Percentiles rank a stretch among this genome's conserved stretches.
Evolutionary conservation across 2,329 filamentous ascomycete species (phyloP).

Genomic region (Fusarium zealandicum): DNA sequence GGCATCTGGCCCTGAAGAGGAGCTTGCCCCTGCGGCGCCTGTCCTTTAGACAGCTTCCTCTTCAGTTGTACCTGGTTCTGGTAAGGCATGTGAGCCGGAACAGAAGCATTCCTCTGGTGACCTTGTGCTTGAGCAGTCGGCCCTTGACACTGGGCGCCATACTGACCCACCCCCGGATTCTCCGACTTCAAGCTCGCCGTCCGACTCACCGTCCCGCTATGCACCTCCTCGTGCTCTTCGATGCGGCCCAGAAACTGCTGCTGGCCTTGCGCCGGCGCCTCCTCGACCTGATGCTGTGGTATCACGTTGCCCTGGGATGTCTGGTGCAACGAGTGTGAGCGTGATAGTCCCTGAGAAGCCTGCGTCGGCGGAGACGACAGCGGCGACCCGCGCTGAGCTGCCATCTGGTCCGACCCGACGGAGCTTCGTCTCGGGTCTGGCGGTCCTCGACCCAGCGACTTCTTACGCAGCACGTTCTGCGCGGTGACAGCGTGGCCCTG

Average conservation of each 20-base stretch:
- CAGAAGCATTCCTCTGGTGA: background rate
- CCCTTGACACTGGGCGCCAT: conserved; percentile 1
- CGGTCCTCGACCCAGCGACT: conserved; percentile 26
- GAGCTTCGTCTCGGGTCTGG: conserved; percentile 35
- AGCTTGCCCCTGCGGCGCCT: background rate
- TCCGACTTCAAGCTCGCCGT: conserved; percentile 35
- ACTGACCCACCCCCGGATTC: conserved; percentile 20
- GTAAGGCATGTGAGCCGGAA: conserved; percentile 12
- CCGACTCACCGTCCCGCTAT: conserved; percentile 19
- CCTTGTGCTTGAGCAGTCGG: background rate
- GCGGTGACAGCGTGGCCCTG: conserved; percentile 33
- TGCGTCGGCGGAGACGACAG: conserved; percentile 14
- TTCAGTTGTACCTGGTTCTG: conserved; percentile 17
- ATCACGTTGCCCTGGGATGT: conserved; percentile 13
- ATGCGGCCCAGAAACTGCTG: conserved; percentile 36
- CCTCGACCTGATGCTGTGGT: conserved; percentile 12
- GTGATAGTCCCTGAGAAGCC: background rate
- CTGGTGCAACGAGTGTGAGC: conserved; percentile 27
- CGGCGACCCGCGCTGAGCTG: conserved; percentile 21
- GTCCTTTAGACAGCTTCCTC: conserved; percentile 31
- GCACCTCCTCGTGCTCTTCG: conserved; percentile 38
- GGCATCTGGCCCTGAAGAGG: conserved; percentile 8
- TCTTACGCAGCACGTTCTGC: conserved; percentile 37
- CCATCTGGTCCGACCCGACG: conserved; percentile 25
- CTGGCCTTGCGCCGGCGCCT: conserved; percentile 15